These are phyloP conservation scores for Fraxinus sp. DNA, from an alignment of 305 asterid species.

Conservation along the genomic window DNA sequence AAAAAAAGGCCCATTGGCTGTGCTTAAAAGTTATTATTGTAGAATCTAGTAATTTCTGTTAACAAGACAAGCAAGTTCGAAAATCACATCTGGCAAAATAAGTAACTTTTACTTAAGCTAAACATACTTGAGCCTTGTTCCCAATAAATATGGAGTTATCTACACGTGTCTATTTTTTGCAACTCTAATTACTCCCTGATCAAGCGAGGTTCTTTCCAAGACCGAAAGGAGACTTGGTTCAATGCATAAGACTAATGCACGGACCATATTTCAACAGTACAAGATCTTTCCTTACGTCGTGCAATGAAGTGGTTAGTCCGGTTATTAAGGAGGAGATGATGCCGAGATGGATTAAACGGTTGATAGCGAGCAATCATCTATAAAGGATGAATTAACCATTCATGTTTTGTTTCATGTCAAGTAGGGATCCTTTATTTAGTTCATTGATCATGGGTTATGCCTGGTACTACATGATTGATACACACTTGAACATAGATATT, in stretches of 20 bases:
- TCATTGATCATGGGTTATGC: not conserved
- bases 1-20: not conserved
- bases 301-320: not conserved
- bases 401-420: constrained; percentile 1
- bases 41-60: not conserved
- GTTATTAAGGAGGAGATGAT: not conserved
- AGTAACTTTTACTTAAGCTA: not conserved
- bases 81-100: not conserved
- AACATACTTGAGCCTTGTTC: not conserved
- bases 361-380: not conserved
- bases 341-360: not conserved
- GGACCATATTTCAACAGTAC: not conserved
- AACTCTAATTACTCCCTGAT: not conserved
- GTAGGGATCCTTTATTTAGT: not conserved
- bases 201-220: not conserved
- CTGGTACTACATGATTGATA: not conserved
- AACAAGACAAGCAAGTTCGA: not conserved
- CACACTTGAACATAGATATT: not conserved
- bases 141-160: not conserved
- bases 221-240: not conserved
- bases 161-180: not conserved
- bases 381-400: not conserved
- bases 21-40: not conserved
- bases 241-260: not conserved
- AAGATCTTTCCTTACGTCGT: not conserved